Evolutionary conservation across 2,329 filamentous ascomycete genomes (phyloP).

Genomic region (Colletotrichum sp.): DNA sequence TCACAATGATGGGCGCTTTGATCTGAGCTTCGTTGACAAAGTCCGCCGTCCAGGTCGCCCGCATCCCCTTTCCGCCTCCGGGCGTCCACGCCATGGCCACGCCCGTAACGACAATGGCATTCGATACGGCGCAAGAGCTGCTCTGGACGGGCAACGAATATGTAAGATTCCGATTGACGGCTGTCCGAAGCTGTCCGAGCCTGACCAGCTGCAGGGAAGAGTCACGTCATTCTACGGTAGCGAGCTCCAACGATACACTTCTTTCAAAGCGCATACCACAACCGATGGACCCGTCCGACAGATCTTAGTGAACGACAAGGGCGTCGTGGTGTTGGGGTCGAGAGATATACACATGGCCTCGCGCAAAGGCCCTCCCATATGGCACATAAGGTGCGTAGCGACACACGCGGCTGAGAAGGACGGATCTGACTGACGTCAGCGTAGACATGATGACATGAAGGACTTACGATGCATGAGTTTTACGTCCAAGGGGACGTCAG

Average conservation of each 20-base stretch:
- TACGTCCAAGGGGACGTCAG: slow-evolving; percentile 81
- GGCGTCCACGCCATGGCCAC: slow-evolving; percentile 73
- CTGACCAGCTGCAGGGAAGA: slow-evolving; percentile 68
- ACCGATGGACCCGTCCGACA: slow-evolving; percentile 84
- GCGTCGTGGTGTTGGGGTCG: slow-evolving; percentile 83
- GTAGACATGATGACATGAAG: slow-evolving; percentile 75
- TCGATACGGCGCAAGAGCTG: slow-evolving; percentile 88
- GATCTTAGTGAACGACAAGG: slow-evolving; percentile 88
- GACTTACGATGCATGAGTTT: slow-evolving; percentile 96
- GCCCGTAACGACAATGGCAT: slow-evolving; percentile 80
- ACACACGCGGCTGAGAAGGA: not conserved
- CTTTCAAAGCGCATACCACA: slow-evolving; percentile 78
- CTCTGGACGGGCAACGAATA: slow-evolving; percentile 93
- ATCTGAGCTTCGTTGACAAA: not conserved
- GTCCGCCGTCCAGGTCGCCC: slow-evolving; percentile 67
- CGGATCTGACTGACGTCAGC: not conserved
- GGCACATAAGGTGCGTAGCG: slow-evolving; percentile 77
- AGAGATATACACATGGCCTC: slow-evolving; percentile 89
- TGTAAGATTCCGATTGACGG: slow-evolving; percentile 54
- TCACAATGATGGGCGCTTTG: not conserved
- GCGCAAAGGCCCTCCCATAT: slow-evolving; percentile 81
- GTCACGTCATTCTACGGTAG: slow-evolving; percentile 87
- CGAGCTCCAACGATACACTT: slow-evolving; percentile 88
- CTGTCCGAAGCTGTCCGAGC: not conserved
- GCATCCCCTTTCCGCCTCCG: slow-evolving; percentile 81